Evolutionary conservation across 2,329 filamentous ascomycete species (phyloP).

Genomic region (Botrytis pseudocinerea): DNA sequence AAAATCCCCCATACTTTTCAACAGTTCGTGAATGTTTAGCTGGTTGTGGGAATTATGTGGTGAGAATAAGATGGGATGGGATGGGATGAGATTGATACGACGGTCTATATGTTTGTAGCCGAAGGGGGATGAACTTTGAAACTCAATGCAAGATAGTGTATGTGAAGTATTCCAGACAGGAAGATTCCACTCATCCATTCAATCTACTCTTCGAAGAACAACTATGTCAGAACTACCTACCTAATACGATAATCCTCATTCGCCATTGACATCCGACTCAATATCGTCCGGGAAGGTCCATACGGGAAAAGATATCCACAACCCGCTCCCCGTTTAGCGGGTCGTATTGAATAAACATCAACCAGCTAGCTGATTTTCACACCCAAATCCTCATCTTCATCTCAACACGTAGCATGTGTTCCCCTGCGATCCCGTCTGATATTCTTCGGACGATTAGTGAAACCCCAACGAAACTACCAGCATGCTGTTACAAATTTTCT

Average conservation of each 20-base stretch:
- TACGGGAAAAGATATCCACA: slow-evolving; percentile 1
- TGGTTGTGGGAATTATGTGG: background rate
- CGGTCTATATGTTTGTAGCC: background rate
- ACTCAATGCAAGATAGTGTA: background rate
- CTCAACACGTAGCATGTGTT: background rate
- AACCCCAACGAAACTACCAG: slow-evolving; percentile 39
- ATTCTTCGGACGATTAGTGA: slow-evolving; percentile 25
- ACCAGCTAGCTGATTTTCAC: background rate
- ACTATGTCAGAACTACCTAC: background rate
- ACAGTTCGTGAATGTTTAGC: background rate
- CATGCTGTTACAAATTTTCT: slow-evolving; percentile 30
- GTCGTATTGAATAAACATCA: background rate
- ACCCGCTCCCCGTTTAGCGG: background rate
- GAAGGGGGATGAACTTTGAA: background rate
- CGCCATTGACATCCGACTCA: background rate
- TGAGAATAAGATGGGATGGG: background rate
- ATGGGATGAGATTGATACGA: background rate
- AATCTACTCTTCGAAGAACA: background rate
- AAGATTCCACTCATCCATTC: background rate
- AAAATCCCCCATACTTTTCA: background rate
- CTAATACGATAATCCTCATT: background rate
- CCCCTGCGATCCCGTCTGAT: background rate
- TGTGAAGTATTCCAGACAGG: background rate
- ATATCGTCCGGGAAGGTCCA: background rate
- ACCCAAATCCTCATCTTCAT: background rate